Evolutionary conservation across 768 basidiomycete genomes (phyloP).

Genomic region (Mycena vulgaris): DNA sequence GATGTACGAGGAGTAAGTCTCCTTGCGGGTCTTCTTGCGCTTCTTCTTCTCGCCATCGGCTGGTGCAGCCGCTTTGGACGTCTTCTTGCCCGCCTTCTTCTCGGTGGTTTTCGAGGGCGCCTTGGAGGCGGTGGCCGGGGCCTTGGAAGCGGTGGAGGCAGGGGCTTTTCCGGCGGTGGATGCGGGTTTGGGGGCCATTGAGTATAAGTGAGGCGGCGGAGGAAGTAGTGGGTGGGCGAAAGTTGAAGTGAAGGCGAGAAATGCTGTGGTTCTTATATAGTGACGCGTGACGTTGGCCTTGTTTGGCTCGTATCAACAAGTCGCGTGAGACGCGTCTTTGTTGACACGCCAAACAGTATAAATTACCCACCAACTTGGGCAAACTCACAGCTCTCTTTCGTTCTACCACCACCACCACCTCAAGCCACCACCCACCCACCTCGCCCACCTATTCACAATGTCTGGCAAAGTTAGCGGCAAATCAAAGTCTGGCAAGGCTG

Average conservation of each 20-base stretch:
- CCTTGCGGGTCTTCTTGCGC: slow-evolving; percentile 89
- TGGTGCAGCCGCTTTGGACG: slow-evolving; percentile 67
- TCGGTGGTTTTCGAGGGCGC: slow-evolving; percentile 75
- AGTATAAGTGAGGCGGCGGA: slow-evolving; percentile 37
- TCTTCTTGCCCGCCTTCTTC: slow-evolving; percentile 89
- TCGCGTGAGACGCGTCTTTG: slow-evolving; percentile 59
- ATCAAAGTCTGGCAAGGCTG: slow-evolving; percentile 55
- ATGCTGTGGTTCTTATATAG: slow-evolving; percentile 56
- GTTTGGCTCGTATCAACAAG: slow-evolving; percentile 53
- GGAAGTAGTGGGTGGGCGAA: slow-evolving; percentile 51
- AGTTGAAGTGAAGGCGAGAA: slow-evolving; percentile 39
- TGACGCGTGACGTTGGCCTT: slow-evolving; percentile 62
- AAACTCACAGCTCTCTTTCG: slow-evolving; percentile 26
- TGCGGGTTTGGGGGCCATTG: slow-evolving; percentile 87
- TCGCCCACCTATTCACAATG: slow-evolving; percentile 42
- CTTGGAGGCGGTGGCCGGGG: slow-evolving; percentile 80
- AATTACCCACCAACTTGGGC: slow-evolving; percentile 36
- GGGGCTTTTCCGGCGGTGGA: slow-evolving; percentile 88
- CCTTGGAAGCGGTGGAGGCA: slow-evolving; percentile 79
- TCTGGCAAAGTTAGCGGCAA: slow-evolving; percentile 55
- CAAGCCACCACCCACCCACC: slow-evolving; percentile 22
- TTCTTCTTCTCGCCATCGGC: slow-evolving; percentile 89
- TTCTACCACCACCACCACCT: slow-evolving; percentile 34
- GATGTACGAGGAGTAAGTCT: slow-evolving; percentile 96
- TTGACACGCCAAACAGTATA: slow-evolving; percentile 46